Evolutionary conservation across 2,329 filamentous ascomycete species (phyloP).

Genomic region (Chaetomiaceae sp.): DNA sequence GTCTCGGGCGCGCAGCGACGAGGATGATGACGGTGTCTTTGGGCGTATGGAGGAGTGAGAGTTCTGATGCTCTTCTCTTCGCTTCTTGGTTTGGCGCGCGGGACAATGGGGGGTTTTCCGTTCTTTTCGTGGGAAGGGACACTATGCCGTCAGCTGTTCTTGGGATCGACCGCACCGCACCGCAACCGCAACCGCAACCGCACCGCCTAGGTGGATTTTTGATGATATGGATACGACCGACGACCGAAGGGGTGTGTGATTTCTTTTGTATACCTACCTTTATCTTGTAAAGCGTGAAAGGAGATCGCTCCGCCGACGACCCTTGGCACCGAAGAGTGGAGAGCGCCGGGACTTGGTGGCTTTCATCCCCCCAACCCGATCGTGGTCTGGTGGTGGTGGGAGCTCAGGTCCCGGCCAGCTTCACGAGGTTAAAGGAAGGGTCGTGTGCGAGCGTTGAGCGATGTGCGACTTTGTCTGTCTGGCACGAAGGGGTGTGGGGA

Average conservation of each 20-base stretch:
- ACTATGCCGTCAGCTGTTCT: too few relatives aligned
- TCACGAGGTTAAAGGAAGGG: slow-evolving; percentile 69
- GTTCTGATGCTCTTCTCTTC: too few relatives aligned
- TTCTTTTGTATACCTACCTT: slow-evolving; percentile 48
- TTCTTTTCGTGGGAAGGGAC: too few relatives aligned
- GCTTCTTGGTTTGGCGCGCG: too few relatives aligned
- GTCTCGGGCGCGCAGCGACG: slow-evolving; percentile 64
- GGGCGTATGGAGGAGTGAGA: slow-evolving; percentile 89
- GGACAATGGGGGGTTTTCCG: not conserved
- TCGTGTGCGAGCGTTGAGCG: slow-evolving; percentile 58
- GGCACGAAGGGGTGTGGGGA: too few relatives aligned
- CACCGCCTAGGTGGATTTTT: too few relatives aligned
- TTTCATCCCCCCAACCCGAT: too few relatives aligned
- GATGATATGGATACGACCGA: slow-evolving; percentile 10
- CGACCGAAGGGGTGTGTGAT: slow-evolving; percentile 24
- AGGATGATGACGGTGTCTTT: slow-evolving; percentile 94
- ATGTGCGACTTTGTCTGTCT: slow-evolving; percentile 31
- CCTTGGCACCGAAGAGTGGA: slow-evolving; percentile 65
- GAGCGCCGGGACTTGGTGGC: slow-evolving; percentile 32
- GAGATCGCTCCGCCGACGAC: slow-evolving; percentile 57
- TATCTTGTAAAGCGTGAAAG: slow-evolving; percentile 34
- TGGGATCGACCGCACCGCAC: too few relatives aligned
- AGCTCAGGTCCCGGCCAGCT: slow-evolving; percentile 39
- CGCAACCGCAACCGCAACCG: too few relatives aligned
- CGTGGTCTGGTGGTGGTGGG: too few relatives aligned